A percentile compares a stretch with the other conserved stretches of the same genome.
Evolutionary conservation across 2,329 filamentous ascomycete species (phyloP).

Genomic region (Dothideomycetes sp.): DNA sequence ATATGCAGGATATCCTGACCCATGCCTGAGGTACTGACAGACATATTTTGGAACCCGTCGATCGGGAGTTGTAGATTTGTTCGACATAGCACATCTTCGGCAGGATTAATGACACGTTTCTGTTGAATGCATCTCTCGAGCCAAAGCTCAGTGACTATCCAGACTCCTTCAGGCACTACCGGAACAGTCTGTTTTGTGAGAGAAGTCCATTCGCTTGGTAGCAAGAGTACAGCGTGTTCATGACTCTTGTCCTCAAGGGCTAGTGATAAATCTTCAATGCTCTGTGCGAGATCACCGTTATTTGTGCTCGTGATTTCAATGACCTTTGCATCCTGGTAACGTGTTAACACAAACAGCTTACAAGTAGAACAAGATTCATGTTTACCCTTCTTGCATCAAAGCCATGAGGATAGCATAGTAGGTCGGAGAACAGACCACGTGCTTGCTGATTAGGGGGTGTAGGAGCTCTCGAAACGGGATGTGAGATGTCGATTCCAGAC

Average conservation of each 20-base stretch:
- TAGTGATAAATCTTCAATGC: conserved; percentile 17
- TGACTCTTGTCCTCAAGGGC: conserved; percentile 13
- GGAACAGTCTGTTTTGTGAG: conserved; percentile 20
- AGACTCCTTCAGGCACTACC: conserved; percentile 21
- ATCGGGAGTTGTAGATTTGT: conserved; percentile 47
- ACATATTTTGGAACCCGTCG: conserved; percentile 54
- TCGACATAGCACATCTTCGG: conserved; percentile 61
- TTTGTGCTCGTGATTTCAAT: conserved; percentile 19
- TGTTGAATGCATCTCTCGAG: conserved; percentile 78
- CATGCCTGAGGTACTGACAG: conserved; percentile 74
- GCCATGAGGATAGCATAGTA: conserved; percentile 15
- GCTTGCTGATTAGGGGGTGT: not conserved
- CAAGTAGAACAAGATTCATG: no score
- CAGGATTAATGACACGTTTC: conserved; percentile 61
- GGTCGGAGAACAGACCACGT: conserved; percentile 23
- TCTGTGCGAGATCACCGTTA: conserved; percentile 23
- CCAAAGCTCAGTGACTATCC: conserved; percentile 79
- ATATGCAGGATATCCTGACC: conserved; percentile 81
- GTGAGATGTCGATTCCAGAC: not conserved
- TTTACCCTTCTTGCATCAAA: conserved; percentile 7
- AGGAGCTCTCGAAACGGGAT: not conserved
- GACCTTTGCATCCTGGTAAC: conserved; percentile 3
- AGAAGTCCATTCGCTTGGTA: conserved; percentile 26
- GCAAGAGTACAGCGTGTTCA: conserved; percentile 26
- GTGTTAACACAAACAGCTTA: not conserved